Conservation (phyloP, 1,284 basidiomycete species). For the Cutaneotrichosporon arboriforme region DNA sequence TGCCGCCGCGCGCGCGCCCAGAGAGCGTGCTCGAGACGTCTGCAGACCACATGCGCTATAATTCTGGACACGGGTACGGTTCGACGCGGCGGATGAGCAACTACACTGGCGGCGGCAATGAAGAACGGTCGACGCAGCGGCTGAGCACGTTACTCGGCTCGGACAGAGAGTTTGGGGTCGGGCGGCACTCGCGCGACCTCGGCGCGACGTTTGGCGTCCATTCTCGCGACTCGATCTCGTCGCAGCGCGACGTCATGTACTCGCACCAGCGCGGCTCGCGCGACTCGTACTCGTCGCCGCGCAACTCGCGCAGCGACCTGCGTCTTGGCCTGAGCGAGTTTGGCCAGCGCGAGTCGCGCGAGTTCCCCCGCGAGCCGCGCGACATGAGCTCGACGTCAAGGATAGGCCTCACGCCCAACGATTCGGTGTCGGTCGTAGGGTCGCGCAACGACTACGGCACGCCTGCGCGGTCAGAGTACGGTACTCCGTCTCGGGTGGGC, state of each 20-base stretch:
- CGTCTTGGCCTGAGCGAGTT: neutral
- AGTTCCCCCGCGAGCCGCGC: neutral
- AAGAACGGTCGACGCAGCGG: slow-evolving; percentile 2
- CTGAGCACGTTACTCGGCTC: slow-evolving; percentile 59
- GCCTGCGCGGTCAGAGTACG: too few relatives aligned
- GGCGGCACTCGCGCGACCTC: slow-evolving; percentile 7
- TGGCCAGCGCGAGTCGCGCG: slow-evolving; percentile 2
- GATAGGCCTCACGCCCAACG: slow-evolving; percentile 30
- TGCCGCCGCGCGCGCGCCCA: slow-evolving; percentile 11
- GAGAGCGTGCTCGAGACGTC: slow-evolving; percentile 16
- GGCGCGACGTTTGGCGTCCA: neutral
- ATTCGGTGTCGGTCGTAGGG: slow-evolving; percentile 38
- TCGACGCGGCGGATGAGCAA: slow-evolving; percentile 2
- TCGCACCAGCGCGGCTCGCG: slow-evolving; percentile 1
- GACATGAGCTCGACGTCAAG: slow-evolving; percentile 5
- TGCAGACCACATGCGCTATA: slow-evolving; percentile 16
- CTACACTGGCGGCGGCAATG: neutral
- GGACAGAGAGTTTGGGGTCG: slow-evolving; percentile 6
- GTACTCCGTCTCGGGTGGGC: neutral
- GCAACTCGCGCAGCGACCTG: slow-evolving; percentile 1
- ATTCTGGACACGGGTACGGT: neutral
- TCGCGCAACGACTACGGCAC: slow-evolving; percentile 8
- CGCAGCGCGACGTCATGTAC: neutral
- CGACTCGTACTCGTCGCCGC: slow-evolving; percentile 1
- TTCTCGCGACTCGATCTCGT: slow-evolving; percentile 1